Conservation (phyloP, 1,284 basidiomycete genomes). For the Ganoderma multipileum region DNA sequence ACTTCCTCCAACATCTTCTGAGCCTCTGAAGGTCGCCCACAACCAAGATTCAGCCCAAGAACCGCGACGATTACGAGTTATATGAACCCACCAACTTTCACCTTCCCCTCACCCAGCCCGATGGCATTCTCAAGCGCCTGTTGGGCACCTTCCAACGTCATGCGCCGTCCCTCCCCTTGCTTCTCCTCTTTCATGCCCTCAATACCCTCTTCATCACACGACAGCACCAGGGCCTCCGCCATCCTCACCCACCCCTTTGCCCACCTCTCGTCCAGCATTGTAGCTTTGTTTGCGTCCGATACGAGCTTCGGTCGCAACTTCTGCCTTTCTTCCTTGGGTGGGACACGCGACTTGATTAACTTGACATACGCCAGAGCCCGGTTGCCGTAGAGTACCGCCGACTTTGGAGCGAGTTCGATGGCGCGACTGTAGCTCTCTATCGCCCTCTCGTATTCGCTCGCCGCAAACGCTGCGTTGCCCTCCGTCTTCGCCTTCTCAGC, state of each 20-base stretch:
- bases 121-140: conserved; percentile 11
- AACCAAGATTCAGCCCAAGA: not conserved
- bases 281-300: not conserved
- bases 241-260: conserved; percentile 20
- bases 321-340: conserved; percentile 9
- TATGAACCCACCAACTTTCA: conserved; percentile 11
- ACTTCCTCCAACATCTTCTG: conserved; percentile 11
- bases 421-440: conserved; percentile 11
- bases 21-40: not conserved
- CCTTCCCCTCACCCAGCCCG: conserved; percentile 5
- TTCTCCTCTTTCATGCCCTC: not conserved
- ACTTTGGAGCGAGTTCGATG: conserved; percentile 9
- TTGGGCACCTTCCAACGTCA: not conserved
- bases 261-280: conserved; percentile 4
- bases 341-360: conserved; percentile 3
- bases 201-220: conserved; percentile 5
- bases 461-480: conserved; percentile 18
- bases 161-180: not conserved
- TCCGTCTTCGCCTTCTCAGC: conserved; percentile 17
- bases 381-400: conserved; percentile 15
- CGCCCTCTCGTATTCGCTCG: conserved; percentile 4
- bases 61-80: not conserved
- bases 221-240: conserved; percentile 12
- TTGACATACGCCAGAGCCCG: conserved; percentile 14
- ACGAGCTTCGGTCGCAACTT: conserved; percentile 2